Percentiles rank a stretch among this genome's conserved stretches.
Conservation (phyloP, 139 green algal species). For the Chlorella sp. region DNA sequence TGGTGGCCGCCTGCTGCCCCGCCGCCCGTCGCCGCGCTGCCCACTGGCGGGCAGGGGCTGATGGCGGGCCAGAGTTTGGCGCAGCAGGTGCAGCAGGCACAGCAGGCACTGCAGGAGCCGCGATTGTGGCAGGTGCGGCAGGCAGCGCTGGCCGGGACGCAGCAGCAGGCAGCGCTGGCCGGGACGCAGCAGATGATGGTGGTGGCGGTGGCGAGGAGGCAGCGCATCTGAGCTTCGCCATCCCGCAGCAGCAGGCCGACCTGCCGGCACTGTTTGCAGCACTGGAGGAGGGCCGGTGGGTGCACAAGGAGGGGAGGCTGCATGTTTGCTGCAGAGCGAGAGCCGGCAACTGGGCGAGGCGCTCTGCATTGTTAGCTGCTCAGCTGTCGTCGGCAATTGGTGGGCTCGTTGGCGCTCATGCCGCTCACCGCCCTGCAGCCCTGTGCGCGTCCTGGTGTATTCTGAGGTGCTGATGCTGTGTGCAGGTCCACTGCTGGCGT, state of each 20-base stretch:
- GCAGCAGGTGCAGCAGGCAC: background rate
- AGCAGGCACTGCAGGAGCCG: too few relatives aligned
- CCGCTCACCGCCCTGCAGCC: too few relatives aligned
- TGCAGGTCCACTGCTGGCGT: conserved; percentile 20
- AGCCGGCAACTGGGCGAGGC: conserved; percentile 37
- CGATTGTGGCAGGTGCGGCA: background rate
- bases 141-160: too few relatives aligned
- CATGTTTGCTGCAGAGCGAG: background rate
- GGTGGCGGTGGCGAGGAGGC: background rate
- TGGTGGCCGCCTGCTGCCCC: conserved; percentile 12
- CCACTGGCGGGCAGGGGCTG: background rate
- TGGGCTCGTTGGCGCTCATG: background rate
- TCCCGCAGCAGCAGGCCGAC: conserved; percentile 36
- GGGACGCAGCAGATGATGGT: background rate
- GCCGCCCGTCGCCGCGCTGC: background rate
- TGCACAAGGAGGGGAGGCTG: background rate
- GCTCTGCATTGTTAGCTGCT: background rate
- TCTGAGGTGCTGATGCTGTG: background rate
- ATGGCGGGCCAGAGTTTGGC: background rate
- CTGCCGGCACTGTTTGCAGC: conserved; percentile 48
- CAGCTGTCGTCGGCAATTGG: background rate
- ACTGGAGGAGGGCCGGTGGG: conserved; percentile 4
- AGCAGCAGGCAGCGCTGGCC: background rate
- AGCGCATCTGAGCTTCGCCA: conserved; percentile 31
- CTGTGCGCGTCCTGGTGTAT: too few relatives aligned